Conservation (phyloP, 768 basidiomycete species). For the Xerocomus potaroensis region DNA sequence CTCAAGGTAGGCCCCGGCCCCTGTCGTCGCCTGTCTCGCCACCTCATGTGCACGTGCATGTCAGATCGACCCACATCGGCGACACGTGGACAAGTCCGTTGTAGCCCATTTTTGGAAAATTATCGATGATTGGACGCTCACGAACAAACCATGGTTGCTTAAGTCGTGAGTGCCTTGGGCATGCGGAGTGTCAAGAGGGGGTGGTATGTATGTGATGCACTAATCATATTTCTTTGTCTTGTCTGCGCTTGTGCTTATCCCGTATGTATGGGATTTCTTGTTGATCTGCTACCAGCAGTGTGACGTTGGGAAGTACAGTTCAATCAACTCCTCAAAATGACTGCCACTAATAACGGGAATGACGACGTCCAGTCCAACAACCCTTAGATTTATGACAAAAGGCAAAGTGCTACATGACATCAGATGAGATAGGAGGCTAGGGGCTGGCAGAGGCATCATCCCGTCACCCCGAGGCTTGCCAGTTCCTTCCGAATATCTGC, state of each 20-base stretch:
- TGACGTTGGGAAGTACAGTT: no score
- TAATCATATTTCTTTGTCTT: not conserved
- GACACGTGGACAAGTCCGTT: slow-evolving; percentile 91
- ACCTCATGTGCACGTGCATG: no score
- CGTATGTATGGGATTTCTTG: not conserved
- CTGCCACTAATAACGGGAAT: no score
- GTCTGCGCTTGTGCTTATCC: not conserved
- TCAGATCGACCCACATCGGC: slow-evolving; percentile 84
- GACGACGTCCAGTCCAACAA: not conserved
- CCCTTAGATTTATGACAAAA: slow-evolving; percentile 8
- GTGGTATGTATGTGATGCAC: not conserved
- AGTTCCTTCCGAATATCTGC: slow-evolving; percentile 81
- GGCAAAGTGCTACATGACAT: not conserved
- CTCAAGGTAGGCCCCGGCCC: slow-evolving; percentile 69
- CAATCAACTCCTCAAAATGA: not conserved
- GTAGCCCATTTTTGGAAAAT: slow-evolving; percentile 96
- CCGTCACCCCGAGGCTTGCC: slow-evolving; percentile 29
- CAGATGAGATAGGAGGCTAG: not conserved
- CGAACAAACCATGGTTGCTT: slow-evolving; percentile 77
- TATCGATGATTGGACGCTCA: slow-evolving; percentile 78
- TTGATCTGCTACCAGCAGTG: no score
- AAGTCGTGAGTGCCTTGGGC: slow-evolving; percentile 35
- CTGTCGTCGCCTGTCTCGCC: no score
- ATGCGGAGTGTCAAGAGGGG: no score
- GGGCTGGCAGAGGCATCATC: slow-evolving; percentile 4